Percentiles rank a stretch among this genome's conserved stretches.
phyloP scores from a whole-genome alignment of 768 basidiomycete genomes.

The Porphyrellus cyaneotinctus region DNA sequence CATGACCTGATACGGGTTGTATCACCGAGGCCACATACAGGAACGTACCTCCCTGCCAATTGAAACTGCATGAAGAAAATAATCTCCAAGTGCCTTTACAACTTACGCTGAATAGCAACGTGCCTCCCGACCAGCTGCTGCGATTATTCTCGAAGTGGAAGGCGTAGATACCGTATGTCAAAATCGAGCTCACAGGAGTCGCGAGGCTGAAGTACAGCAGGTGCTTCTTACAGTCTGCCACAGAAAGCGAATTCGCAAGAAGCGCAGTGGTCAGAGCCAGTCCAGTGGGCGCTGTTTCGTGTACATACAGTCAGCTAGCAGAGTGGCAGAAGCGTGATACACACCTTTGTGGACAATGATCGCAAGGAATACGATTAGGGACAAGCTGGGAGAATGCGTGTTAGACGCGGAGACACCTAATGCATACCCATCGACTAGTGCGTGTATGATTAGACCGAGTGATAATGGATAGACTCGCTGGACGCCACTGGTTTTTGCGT shows the following conservation, averaged over 20 bases:
- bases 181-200: constrained; percentile 77
- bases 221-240: constrained; percentile 66
- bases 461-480: constrained; percentile 66
- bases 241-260: constrained; percentile 67
- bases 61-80: not conserved
- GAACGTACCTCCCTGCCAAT: constrained; percentile 80
- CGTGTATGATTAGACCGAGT: constrained; percentile 83
- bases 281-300: constrained; percentile 73
- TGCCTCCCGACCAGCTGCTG: constrained; percentile 62
- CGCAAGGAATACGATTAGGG: constrained; percentile 85
- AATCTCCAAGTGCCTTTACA: not conserved
- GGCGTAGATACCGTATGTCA: constrained; percentile 67
- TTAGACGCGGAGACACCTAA: constrained; percentile 72
- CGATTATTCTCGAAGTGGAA: constrained; percentile 38
- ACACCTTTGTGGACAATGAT: constrained; percentile 87
- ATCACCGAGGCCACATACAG: constrained; percentile 90
- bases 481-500: constrained; percentile 22
- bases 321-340: not conserved
- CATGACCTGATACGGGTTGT: constrained; percentile 63
- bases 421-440: constrained; percentile 87
- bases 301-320: constrained; percentile 8
- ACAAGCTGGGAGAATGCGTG: constrained; percentile 46
- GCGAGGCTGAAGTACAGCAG: constrained; percentile 76
- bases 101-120: constrained; percentile 81
- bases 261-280: constrained; percentile 85